Evolutionary conservation across 192 early-diverging fungal genomes (phyloP).

Genomic region (Pilaira anomala): DNA sequence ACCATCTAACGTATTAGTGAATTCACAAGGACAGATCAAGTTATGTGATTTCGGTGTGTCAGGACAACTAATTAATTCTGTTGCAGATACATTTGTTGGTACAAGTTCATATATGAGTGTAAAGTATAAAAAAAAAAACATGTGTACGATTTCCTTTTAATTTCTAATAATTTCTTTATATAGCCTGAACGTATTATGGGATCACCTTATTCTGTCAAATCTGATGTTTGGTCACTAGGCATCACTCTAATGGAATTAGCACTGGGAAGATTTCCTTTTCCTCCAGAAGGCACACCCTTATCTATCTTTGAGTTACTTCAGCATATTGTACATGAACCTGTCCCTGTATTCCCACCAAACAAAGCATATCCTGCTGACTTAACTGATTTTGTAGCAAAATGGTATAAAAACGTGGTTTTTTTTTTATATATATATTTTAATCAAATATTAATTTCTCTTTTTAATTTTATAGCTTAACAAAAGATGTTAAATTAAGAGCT

Average conservation of each 20-base stretch:
- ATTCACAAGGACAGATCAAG: conserved; percentile 78
- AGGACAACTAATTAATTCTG: conserved; percentile 81
- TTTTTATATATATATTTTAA: background rate
- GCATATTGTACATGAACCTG: conserved; percentile 85
- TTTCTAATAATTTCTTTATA: background rate
- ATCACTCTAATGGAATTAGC: conserved; percentile 82
- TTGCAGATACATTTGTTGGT: conserved; percentile 86
- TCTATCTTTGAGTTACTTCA: conserved; percentile 90
- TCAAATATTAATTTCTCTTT: background rate
- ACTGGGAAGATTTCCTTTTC: conserved; percentile 70
- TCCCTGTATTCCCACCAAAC: conserved; percentile 51
- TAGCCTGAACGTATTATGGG: conserved; percentile 78
- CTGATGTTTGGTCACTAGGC: conserved; percentile 84
- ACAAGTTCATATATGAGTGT: conserved; percentile 84
- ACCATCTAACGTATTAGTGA: conserved; percentile 82
- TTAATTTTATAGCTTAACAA: conserved; percentile 42
- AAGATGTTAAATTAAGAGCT: conserved; percentile 58
- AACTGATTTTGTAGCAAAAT: conserved; percentile 20
- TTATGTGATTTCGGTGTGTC: conserved; percentile 92
- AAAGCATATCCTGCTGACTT: conserved; percentile 8
- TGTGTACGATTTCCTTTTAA: background rate
- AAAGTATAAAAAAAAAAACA: conserved; percentile 25
- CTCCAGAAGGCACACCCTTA: conserved; percentile 45
- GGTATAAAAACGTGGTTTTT: conserved; percentile 19
- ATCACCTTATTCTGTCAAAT: conserved; percentile 75